Conservation (phyloP, 2,329 filamentous ascomycete species). For the Colletotrichum cereale region DNA sequence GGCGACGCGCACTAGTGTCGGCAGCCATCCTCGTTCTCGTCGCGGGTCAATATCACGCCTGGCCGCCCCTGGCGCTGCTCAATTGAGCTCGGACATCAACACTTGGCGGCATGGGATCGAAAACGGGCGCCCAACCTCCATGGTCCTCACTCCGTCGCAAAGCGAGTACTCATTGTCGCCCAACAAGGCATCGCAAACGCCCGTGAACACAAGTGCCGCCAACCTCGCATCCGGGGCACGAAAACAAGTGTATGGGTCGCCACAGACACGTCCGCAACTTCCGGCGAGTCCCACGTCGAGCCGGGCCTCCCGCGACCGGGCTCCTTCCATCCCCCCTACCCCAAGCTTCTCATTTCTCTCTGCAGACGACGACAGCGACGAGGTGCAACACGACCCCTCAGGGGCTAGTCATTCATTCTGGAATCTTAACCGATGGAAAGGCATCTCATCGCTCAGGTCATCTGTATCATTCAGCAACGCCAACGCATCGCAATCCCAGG, state of each 20-base stretch:
- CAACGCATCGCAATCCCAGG: constrained; percentile 18
- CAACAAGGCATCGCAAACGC: constrained; percentile 55
- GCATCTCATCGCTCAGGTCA: constrained; percentile 48
- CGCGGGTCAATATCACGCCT: constrained; percentile 64
- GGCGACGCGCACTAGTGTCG: constrained; percentile 64
- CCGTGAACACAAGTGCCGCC: constrained; percentile 52
- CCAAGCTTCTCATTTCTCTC: constrained; percentile 67
- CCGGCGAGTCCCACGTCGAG: constrained; percentile 57
- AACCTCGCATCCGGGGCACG: constrained; percentile 62
- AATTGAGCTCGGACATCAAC: constrained; percentile 77
- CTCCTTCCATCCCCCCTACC: constrained; percentile 58
- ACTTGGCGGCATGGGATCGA: constrained; percentile 83
- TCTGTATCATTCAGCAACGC: constrained; percentile 33
- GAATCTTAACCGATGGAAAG: constrained; percentile 68
- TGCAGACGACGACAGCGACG: constrained; percentile 57
- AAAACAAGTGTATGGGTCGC: constrained; percentile 56
- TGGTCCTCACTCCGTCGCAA: constrained; percentile 54
- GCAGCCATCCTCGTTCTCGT: constrained; percentile 62
- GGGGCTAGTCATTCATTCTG: constrained; percentile 65
- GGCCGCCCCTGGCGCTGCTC: constrained; percentile 46
- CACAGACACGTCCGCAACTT: constrained; percentile 43
- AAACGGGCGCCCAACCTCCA: constrained; percentile 54
- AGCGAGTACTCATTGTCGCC: constrained; percentile 70
- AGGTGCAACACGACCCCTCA: constrained; percentile 52
- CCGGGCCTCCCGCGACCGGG: constrained; percentile 42